These are phyloP conservation scores for Clitopilus hobsonii DNA, from an alignment of 768 basidiomycete genomes.

Conservation along the genomic window DNA sequence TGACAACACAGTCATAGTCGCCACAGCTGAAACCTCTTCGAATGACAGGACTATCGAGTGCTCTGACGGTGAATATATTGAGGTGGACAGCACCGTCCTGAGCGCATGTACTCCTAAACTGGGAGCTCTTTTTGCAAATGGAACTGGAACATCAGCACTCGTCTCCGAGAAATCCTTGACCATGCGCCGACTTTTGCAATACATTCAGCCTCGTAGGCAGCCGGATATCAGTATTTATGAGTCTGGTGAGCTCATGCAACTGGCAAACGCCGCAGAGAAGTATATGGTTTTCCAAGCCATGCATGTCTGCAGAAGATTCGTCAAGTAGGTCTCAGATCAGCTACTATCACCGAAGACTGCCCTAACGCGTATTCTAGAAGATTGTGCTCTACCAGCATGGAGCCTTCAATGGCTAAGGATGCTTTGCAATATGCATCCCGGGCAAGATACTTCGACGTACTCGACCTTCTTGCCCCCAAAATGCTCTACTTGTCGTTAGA, in stretches of 20 bases:
- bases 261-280: conserved; percentile 28
- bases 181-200: conserved; percentile 23
- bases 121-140: neutral
- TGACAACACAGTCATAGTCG: too few species aligned
- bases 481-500: neutral
- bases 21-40: neutral
- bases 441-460: neutral
- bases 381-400: neutral
- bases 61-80: neutral
- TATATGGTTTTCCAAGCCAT: conserved; percentile 24
- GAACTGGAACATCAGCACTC: neutral
- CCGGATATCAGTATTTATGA: conserved; percentile 13
- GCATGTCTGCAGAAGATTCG: conserved; percentile 18
- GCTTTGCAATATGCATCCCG: neutral
- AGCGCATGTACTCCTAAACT: neutral
- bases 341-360: neutral
- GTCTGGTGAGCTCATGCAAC: conserved; percentile 10
- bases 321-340: conserved; percentile 14
- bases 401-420: neutral
- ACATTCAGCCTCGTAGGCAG: conserved; percentile 19
- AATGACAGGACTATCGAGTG: neutral
- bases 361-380: neutral
- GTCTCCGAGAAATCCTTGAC: conserved; percentile 18
- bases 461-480: neutral
- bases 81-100: neutral